Conservation (phyloP, 352 stramenopile genomes). For the Phytophthora pini region DNA sequence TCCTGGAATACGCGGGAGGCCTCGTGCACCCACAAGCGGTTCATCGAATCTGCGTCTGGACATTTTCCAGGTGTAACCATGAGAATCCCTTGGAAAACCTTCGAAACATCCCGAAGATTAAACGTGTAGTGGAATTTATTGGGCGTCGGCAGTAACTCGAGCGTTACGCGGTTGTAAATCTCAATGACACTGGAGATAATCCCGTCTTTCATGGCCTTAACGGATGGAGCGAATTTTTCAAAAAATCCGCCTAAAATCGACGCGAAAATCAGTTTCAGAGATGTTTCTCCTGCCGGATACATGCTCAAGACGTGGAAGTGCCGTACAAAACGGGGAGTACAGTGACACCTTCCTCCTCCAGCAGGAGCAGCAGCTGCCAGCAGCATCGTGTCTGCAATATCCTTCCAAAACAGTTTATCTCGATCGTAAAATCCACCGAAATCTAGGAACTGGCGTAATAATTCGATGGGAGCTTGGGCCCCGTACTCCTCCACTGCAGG, state of each 20-base stretch:
- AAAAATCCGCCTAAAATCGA: constrained; percentile 95
- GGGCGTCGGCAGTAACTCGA: constrained; percentile 93
- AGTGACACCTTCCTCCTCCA: constrained; percentile 84
- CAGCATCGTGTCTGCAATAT: constrained; percentile 94
- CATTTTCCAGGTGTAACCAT: constrained; percentile 92
- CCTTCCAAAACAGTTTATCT: constrained; percentile 97
- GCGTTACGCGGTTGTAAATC: constrained; percentile 93
- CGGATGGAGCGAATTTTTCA: constrained; percentile 83
- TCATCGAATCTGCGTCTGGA: constrained; percentile 82
- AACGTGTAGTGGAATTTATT: constrained; percentile 96
- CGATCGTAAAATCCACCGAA: constrained; percentile 97
- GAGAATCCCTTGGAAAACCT: constrained; percentile 96
- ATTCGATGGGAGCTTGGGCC: constrained; percentile 93
- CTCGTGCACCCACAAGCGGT: constrained; percentile 94
- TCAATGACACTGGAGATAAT: constrained; percentile 93
- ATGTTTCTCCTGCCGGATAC: constrained; percentile 86
- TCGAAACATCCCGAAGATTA: constrained; percentile 96
- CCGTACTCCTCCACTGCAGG: constrained; percentile 95
- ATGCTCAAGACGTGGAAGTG: constrained; percentile 97
- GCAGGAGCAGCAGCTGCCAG: constrained; percentile 91
- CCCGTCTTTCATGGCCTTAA: constrained; percentile 81
- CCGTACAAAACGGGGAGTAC: constrained; percentile 93
- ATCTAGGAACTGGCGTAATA: constrained; percentile 95
- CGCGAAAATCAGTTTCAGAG: constrained; percentile 93
- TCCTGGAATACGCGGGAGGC: constrained; percentile 94